These are phyloP conservation scores for Prinsepia uniflora DNA, from an alignment of 306 rosid species.

Conservation along the genomic window DNA sequence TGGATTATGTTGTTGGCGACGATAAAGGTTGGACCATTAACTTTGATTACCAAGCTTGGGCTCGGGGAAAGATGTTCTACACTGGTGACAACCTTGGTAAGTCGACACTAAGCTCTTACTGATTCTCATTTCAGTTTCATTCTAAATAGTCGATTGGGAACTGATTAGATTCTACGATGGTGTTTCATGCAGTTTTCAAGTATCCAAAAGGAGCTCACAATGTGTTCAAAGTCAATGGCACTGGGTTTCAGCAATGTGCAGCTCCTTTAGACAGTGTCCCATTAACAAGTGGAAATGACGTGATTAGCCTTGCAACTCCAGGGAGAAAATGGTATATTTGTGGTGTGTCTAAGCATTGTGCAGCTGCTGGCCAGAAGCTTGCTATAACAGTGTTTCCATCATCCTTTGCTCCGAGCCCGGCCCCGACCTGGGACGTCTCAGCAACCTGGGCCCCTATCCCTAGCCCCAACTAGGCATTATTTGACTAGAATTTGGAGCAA, in stretches of 20 bases:
- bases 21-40: conserved; percentile 37
- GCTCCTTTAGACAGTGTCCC: conserved; percentile 12
- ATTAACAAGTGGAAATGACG: conserved; percentile 35
- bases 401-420: background rate
- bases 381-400: conserved; percentile 33
- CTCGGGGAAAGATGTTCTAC: conserved; percentile 34
- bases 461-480: background rate
- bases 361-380: conserved; percentile 36
- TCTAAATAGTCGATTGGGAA: background rate
- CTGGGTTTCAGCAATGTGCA: conserved; percentile 29
- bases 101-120: background rate
- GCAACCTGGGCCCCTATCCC: background rate
- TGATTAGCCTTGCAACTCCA: conserved; percentile 23
- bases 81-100: conserved; percentile 51
- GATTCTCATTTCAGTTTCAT: background rate
- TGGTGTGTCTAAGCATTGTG: conserved; percentile 34
- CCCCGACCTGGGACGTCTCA: background rate
- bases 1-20: conserved; percentile 38
- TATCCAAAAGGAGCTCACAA: conserved; percentile 35
- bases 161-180: background rate
- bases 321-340: conserved; percentile 54
- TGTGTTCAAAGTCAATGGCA: conserved; percentile 39
- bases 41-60: conserved; percentile 43
- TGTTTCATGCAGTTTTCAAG: conserved; percentile 32
- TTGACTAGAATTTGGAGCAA: background rate